Evolutionary conservation across 202 grass and related monocot species (phyloP).

Genomic region (Setaria viridis): DNA sequence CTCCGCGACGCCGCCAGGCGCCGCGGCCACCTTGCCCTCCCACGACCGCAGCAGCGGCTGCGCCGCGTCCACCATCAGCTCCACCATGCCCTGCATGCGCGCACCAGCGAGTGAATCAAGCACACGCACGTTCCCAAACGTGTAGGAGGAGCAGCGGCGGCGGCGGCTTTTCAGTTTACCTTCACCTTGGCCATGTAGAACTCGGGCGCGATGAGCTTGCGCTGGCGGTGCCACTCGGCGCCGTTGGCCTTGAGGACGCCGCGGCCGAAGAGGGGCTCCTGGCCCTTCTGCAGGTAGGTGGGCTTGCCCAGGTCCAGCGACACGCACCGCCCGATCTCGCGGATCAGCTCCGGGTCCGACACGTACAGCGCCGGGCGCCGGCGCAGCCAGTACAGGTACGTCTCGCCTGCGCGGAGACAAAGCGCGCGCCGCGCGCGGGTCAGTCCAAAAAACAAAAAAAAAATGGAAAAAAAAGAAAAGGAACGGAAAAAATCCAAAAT

Average conservation of each 20-base stretch:
- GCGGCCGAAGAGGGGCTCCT: slow-evolving; percentile 80
- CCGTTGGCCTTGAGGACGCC: slow-evolving; percentile 89
- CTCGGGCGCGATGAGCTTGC: slow-evolving; percentile 81
- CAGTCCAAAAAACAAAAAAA: not conserved
- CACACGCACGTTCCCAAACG: too few species aligned
- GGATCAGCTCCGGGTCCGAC: slow-evolving; percentile 71
- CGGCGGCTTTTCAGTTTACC: not conserved
- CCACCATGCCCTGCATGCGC: slow-evolving; percentile 56
- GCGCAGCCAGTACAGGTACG: slow-evolving; percentile 75
- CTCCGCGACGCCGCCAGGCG: slow-evolving; percentile 34
- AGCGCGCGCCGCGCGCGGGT: not conserved
- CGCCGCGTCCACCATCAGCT: slow-evolving; percentile 66
- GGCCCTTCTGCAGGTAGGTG: slow-evolving; percentile 79
- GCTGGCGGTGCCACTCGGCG: slow-evolving; percentile 66
- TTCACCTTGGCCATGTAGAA: slow-evolving; percentile 77
- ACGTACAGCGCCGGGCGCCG: slow-evolving; percentile 80
- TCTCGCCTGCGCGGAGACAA: slow-evolving; percentile 53
- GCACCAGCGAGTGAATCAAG: too few species aligned
- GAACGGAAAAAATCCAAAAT: too few species aligned
- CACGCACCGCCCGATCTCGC: slow-evolving; percentile 75
- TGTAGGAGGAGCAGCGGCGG: not conserved
- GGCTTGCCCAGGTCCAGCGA: slow-evolving; percentile 86
- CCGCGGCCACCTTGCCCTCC: slow-evolving; percentile 33
- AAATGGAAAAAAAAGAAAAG: too few species aligned
- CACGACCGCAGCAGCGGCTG: slow-evolving; percentile 60